Evolutionary conservation across 2,329 filamentous ascomycete species (phyloP), one percentile per base, ranked within the genome.

Genomic region (Aspergillus unguis): DNA sequence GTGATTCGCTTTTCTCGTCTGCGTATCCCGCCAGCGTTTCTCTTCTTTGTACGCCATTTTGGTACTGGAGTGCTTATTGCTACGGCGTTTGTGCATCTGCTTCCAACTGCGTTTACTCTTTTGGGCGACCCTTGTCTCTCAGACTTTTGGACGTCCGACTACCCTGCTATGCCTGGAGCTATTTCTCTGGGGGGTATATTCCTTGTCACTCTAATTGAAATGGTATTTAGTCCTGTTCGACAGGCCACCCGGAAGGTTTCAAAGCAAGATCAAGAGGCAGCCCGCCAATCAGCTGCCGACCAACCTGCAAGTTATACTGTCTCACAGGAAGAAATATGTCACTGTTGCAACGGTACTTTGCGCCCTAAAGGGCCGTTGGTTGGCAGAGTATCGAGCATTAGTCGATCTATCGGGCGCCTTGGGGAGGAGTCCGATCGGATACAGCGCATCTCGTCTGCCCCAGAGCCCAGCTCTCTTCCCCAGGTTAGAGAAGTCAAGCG

Each of bases 61-160:
- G 87, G 89, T 64, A 94, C 89, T 1, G 89, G 89, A 54, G 90
- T 94, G 23, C 77, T 94, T n/a, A 86, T 94, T 56, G 88, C 90
- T 8, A 94, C 89, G 1, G 88, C 89, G 50, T 94, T 94, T 64
- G 88, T 92, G 27, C 88, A 92, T 72, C 77, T 87, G 9, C 79
- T 87, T 3, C 85, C 83, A 49, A 88, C 82, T 27, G 85, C 86
- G 1, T 88, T 88, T 37, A 61, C 58, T 9, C 61, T 62, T 1
- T 52, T 67, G 26, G 54, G 61, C 27, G 53, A 66, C 62, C 85
- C 85, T 40, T 88, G 86, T 62, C 65, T 78, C 25, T 71, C 74
- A 1, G 55, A 62, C 26, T 77, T 77, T 58, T 77, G 75, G 73
- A 76, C 70, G 29, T 62, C 69, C 1, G 67, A 74, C 44, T 78